Percentiles rank a stretch among this genome's conserved stretches.
These are phyloP conservation scores for Picea engelmannii DNA, from an alignment of 83 land plant genomes.

Conservation along the genomic window DNA sequence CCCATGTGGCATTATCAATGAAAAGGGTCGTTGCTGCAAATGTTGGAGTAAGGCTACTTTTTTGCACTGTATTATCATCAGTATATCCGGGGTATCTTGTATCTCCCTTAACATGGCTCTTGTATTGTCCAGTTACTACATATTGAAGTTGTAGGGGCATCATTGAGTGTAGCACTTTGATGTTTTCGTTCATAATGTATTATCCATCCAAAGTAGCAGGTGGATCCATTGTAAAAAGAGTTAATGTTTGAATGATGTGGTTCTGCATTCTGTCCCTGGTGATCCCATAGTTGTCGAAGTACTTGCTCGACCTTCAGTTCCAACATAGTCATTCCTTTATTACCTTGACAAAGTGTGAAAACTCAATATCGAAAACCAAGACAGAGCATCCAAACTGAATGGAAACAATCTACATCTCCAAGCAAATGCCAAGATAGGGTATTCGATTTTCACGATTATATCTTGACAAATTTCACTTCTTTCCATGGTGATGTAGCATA, in stretches of 20 bases:
- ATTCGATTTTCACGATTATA: too few relatives aligned
- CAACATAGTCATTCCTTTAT: slow-evolving; percentile 82
- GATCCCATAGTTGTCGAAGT: slow-evolving; percentile 89
- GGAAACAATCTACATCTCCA: too few relatives aligned
- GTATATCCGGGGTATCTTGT: slow-evolving; percentile 37
- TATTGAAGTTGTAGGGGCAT: slow-evolving; percentile 50
- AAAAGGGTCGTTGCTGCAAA: slow-evolving; percentile 74
- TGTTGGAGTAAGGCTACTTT: slow-evolving; percentile 65
- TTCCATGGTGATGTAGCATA: too few relatives aligned
- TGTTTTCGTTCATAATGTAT: slow-evolving; percentile 87
- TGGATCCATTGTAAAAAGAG: slow-evolving; percentile 88
- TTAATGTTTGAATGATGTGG: slow-evolving; percentile 77
- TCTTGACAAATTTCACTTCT: too few relatives aligned
- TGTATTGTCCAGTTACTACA: too few relatives aligned
- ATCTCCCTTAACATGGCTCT: too few relatives aligned
- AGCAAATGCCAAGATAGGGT: too few relatives aligned
- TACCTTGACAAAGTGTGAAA: slow-evolving; percentile 45
- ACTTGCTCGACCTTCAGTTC: slow-evolving; percentile 86
- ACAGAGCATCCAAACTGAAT: too few relatives aligned
- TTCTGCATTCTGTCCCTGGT: slow-evolving; percentile 88
- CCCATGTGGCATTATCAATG: slow-evolving; percentile 82
- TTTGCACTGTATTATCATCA: slow-evolving; percentile 35
- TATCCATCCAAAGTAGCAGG: slow-evolving; percentile 83
- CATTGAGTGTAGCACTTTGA: slow-evolving; percentile 74
- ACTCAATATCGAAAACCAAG: too few relatives aligned